Evolutionary conservation across 345 rosid genomes (phyloP).

Genomic region (Eucalyptus cloeziana): DNA sequence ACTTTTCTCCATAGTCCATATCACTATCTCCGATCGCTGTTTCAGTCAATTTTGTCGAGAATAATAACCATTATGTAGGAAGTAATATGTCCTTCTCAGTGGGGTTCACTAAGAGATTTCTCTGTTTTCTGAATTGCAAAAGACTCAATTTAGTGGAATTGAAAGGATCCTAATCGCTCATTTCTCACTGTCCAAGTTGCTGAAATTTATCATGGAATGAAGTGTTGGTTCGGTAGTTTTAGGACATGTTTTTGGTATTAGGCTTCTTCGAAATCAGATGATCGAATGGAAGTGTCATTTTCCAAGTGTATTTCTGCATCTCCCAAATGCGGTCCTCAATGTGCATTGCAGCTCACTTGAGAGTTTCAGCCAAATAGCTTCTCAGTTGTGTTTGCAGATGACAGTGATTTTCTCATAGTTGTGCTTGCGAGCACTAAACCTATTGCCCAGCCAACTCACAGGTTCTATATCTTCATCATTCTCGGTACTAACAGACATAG

Average conservation of each 20-base stretch:
- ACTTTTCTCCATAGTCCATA: neutral
- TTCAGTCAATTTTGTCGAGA: neutral
- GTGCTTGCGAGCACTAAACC: neutral
- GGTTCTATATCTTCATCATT: neutral
- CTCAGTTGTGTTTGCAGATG: neutral
- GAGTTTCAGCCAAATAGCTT: neutral
- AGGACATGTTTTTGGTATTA: neutral
- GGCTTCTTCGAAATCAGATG: neutral
- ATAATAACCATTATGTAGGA: neutral
- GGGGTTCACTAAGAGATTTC: neutral
- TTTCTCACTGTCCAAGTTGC: neutral
- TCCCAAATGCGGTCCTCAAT: neutral
- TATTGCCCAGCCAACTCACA: neutral
- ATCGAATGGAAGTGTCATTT: neutral
- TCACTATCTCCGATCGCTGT: rapidly evolving
- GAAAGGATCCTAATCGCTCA: neutral
- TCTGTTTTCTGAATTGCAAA: neutral
- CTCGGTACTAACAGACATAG: neutral
- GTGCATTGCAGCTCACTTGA: neutral
- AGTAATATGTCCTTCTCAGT: neutral
- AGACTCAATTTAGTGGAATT: neutral
- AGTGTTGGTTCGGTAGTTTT: neutral
- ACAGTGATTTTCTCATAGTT: neutral
- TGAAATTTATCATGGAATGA: neutral
- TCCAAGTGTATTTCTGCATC: neutral